Conservation (phyloP, 371 early-diverging fungal species). For the Entomophthora muscae region DNA sequence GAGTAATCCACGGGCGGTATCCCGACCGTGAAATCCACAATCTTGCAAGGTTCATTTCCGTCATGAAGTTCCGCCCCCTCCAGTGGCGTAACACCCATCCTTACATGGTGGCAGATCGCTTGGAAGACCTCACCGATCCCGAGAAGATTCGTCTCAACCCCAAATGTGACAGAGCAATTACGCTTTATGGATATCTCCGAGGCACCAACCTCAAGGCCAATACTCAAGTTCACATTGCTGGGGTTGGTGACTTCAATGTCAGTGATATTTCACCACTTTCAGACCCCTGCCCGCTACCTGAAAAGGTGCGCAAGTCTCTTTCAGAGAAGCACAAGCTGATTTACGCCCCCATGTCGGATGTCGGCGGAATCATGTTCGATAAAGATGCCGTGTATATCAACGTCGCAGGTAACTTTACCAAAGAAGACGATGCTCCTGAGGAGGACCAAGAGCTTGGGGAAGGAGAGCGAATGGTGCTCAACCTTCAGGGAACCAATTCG, state of each 20-base stretch:
- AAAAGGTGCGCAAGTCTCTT: slow-evolving; percentile 71
- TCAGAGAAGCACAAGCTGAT: slow-evolving; percentile 86
- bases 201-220: slow-evolving; percentile 77
- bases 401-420: slow-evolving; percentile 70
- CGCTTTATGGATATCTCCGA: slow-evolving; percentile 86
- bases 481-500: slow-evolving; percentile 64
- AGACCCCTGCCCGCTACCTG: slow-evolving; percentile 91
- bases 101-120: slow-evolving; percentile 86
- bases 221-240: slow-evolving; percentile 84
- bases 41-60: slow-evolving; percentile 88
- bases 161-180: slow-evolving; percentile 77
- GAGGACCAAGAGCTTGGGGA: slow-evolving; percentile 8
- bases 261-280: slow-evolving; percentile 51
- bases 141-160: slow-evolving; percentile 59
- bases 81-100: slow-evolving; percentile 94
- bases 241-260: slow-evolving; percentile 77
- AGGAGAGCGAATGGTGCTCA: slow-evolving; percentile 71
- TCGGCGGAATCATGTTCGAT: slow-evolving; percentile 94
- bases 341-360: slow-evolving; percentile 97
- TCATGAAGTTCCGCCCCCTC: slow-evolving; percentile 92
- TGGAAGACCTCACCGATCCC: slow-evolving; percentile 92
- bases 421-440: slow-evolving; percentile 21
- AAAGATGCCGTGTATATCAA: slow-evolving; percentile 97
- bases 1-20: slow-evolving; percentile 84
- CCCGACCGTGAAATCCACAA: slow-evolving; percentile 84